Evolutionary conservation across 2,329 filamentous ascomycete species (phyloP).

Genomic region (Fusarium pseudograminearum): DNA sequence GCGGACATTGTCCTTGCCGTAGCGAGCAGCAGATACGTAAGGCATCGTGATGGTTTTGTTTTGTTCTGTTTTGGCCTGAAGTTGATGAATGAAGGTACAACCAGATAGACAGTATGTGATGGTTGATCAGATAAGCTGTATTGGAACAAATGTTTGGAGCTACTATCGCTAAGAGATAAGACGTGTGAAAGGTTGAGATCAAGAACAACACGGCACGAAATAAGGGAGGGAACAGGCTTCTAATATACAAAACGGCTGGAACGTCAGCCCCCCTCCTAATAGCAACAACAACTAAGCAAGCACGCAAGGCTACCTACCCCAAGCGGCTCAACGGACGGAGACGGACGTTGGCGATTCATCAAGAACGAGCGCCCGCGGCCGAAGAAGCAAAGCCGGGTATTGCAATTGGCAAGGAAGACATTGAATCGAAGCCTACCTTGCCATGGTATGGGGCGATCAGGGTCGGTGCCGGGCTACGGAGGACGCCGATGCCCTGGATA

Average conservation of each 20-base stretch:
- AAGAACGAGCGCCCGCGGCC: slow-evolving; percentile 40
- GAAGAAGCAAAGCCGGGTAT: slow-evolving; percentile 21
- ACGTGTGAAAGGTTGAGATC: slow-evolving; percentile 3
- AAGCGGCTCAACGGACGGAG: slow-evolving; percentile 37
- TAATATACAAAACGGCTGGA: slow-evolving; percentile 37
- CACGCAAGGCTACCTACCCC: slow-evolving; percentile 10
- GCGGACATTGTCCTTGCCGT: slow-evolving; percentile 98
- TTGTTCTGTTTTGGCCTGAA: not conserved
- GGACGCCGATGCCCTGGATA: slow-evolving; percentile 46
- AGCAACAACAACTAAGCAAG: slow-evolving; percentile 22
- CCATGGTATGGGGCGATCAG: slow-evolving; percentile 44
- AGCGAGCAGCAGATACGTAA: slow-evolving; percentile 73
- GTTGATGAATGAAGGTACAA: slow-evolving; percentile 10
- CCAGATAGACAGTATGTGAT: slow-evolving; percentile 13
- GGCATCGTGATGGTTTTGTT: slow-evolving; percentile 59
- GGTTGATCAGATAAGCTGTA: slow-evolving; percentile 16
- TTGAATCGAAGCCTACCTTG: slow-evolving; percentile 33
- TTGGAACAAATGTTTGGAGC: slow-evolving; percentile 9
- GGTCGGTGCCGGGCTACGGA: slow-evolving; percentile 45
- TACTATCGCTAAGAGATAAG: not conserved
- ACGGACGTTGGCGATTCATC: slow-evolving; percentile 47
- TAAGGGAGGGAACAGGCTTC: slow-evolving; percentile 22
- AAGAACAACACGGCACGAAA: not conserved
- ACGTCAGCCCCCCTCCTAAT: slow-evolving; percentile 35
- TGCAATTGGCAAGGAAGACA: slow-evolving; percentile 25